Percentiles rank a stretch among this genome's conserved stretches.
Conservation (phyloP, 129 eudicot genomes). For the Pseudognaphalium luteoalbum region DNA sequence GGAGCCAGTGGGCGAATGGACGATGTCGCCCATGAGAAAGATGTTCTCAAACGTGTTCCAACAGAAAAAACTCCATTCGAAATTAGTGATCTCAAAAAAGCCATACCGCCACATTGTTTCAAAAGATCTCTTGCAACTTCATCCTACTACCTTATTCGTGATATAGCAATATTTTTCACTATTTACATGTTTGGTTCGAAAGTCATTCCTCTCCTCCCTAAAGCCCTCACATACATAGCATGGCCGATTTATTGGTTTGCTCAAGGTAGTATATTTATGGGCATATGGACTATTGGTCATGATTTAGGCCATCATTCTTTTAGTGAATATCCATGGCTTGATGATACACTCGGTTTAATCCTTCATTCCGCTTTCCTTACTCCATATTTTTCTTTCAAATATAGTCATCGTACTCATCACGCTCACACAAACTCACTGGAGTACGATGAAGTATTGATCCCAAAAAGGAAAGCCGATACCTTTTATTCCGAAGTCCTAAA, state of each 20-base stretch:
- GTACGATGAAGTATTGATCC: not conserved
- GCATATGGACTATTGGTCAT: not conserved
- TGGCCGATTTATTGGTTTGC: not conserved
- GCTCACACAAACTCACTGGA: not conserved
- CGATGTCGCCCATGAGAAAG: not conserved
- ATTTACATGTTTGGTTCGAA: not conserved
- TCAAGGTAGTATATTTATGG: not conserved
- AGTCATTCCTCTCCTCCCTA: not conserved
- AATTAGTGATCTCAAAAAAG: not conserved
- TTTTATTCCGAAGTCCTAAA: not conserved
- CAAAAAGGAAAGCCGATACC: not conserved
- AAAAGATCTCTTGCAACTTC: not conserved
- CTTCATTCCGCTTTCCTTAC: not conserved
- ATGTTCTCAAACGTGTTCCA: not conserved
- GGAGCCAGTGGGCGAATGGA: not conserved
- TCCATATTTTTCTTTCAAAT: not conserved
- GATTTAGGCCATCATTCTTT: not conserved
- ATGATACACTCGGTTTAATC: not conserved
- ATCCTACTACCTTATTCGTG: not conserved
- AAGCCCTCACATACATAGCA: not conserved
- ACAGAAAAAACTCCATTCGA: not conserved
- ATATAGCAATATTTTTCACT: not conserved
- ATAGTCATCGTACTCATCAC: not conserved
- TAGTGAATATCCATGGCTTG: not conserved
- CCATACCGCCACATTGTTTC: not conserved